These are phyloP conservation scores for Rossbeevera mucosa DNA, from an alignment of 768 basidiomycete species.

Conservation along the genomic window DNA sequence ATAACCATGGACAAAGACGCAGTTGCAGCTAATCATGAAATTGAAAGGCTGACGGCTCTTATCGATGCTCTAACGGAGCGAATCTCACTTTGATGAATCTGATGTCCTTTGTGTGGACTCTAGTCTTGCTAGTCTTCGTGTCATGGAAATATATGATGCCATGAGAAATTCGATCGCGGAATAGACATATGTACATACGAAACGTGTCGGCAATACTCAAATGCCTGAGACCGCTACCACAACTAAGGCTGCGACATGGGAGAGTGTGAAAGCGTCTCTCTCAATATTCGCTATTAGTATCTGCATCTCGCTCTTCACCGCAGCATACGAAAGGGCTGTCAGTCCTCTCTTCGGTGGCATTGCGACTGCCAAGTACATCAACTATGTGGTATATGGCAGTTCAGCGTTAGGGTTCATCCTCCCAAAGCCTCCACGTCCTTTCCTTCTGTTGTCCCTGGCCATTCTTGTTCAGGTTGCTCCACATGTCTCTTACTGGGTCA, in stretches of 20 bases:
- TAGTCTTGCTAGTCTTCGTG: neutral
- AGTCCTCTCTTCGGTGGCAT: constrained; percentile 64
- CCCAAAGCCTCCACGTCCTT: constrained; percentile 25
- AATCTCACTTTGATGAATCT: constrained; percentile 15
- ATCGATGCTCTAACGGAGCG: constrained; percentile 47
- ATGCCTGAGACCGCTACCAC: constrained; percentile 6
- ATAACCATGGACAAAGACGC: constrained; percentile 65
- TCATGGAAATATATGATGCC: too few relatives aligned
- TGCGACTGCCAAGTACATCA: constrained; percentile 49
- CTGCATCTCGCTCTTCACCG: constrained; percentile 52
- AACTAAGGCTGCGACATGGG: constrained; percentile 6
- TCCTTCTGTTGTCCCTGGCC: constrained; percentile 33
- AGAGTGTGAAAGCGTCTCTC: constrained; percentile 16
- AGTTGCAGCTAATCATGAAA: constrained; percentile 59
- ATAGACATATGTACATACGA: too few relatives aligned
- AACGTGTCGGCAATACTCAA: neutral
- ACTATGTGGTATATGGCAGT: constrained; percentile 35
- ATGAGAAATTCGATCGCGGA: too few relatives aligned
- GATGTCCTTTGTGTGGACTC: neutral
- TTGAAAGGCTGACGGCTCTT: constrained; percentile 49
- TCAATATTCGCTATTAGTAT: constrained; percentile 27
- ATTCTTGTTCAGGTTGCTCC: constrained; percentile 46
- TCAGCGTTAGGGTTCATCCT: constrained; percentile 33
- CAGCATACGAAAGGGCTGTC: constrained; percentile 60
- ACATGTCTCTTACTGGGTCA: constrained; percentile 63